These are phyloP conservation scores for Jamesozyma jinghongensis DNA, from an alignment of 805 yeast species.

Conservation along the genomic window DNA sequence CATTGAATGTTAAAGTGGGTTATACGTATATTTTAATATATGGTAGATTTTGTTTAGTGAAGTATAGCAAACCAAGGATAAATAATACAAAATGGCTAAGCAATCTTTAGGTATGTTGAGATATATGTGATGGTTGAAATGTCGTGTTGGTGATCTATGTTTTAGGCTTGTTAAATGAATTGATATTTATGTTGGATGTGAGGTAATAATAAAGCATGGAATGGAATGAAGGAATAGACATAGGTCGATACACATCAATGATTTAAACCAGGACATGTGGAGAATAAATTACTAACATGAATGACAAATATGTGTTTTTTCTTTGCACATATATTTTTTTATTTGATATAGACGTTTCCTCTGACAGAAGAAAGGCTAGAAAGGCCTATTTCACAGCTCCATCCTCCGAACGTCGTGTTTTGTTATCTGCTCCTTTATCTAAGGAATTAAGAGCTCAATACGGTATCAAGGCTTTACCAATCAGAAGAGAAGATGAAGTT, in stretches of 20 bases:
- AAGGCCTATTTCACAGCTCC: slow-evolving; percentile 98
- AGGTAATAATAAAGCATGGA: too few relatives aligned
- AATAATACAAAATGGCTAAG: slow-evolving; percentile 33
- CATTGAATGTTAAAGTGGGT: too few relatives aligned
- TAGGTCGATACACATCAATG: too few relatives aligned
- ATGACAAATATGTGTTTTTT: too few relatives aligned
- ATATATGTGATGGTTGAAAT: neutral
- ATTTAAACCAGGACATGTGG: too few relatives aligned
- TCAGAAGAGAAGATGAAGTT: slow-evolving; percentile 95
- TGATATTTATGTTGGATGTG: too few relatives aligned
- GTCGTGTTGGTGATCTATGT: too few relatives aligned
- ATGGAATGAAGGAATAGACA: too few relatives aligned
- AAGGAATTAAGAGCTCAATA: slow-evolving; percentile 96
- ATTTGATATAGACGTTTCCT: slow-evolving; percentile 69
- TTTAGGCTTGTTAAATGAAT: too few relatives aligned
- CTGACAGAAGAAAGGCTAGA: slow-evolving; percentile 98
- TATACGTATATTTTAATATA: too few relatives aligned
- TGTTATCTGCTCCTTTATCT: slow-evolving; percentile 96
- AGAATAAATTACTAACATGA: too few relatives aligned
- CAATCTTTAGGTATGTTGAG: slow-evolving; percentile 33
- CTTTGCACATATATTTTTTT: slow-evolving; percentile 16
- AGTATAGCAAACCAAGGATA: neutral
- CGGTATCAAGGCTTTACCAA: slow-evolving; percentile 90
- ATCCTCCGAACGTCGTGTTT: slow-evolving; percentile 84
- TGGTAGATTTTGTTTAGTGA: neutral